Percentiles rank a stretch among this genome's conserved stretches.
Evolutionary conservation across 352 stramenopile genomes (phyloP).

Genomic region (Phytophthora nicotianae): DNA sequence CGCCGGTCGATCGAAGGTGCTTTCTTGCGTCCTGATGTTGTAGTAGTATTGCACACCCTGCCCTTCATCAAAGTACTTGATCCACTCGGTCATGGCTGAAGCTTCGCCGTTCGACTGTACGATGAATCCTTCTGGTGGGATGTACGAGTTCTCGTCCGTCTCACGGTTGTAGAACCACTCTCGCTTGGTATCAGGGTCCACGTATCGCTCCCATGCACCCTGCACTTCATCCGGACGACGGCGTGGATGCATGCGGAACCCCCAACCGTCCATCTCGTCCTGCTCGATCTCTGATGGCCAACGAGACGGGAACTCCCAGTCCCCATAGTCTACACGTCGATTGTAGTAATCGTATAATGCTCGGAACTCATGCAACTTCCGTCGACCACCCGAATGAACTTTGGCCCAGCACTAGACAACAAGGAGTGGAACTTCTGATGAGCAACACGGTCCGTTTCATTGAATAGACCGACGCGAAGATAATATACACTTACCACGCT

Average conservation of each 20-base stretch:
- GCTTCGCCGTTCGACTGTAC: slow-evolving; percentile 1
- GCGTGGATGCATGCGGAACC: slow-evolving; percentile 57
- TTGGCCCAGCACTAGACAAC: slow-evolving; percentile 76
- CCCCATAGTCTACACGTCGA: slow-evolving; percentile 90
- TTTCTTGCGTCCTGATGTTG: slow-evolving; percentile 42
- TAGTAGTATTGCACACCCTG: slow-evolving; percentile 71
- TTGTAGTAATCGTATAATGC: slow-evolving; percentile 92
- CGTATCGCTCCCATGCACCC: slow-evolving; percentile 66
- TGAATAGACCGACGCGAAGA: slow-evolving; percentile 6
- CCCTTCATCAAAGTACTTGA: slow-evolving; percentile 73
- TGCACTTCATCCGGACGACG: slow-evolving; percentile 50
- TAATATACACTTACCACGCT: slow-evolving; percentile 46
- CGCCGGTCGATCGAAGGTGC: slow-evolving; percentile 33
- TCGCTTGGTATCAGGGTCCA: slow-evolving; percentile 43
- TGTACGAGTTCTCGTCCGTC: slow-evolving; percentile 65
- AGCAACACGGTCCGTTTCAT: slow-evolving; percentile 8
- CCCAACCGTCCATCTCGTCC: slow-evolving; percentile 86
- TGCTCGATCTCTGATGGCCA: slow-evolving; percentile 92
- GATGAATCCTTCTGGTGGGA: slow-evolving; percentile 35
- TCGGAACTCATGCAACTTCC: slow-evolving; percentile 83
- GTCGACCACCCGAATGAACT: slow-evolving; percentile 87
- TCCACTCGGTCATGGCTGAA: slow-evolving; percentile 29
- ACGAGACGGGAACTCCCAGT: slow-evolving; percentile 89
- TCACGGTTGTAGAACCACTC: slow-evolving; percentile 81
- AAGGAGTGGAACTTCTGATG: slow-evolving; percentile 11